Evolutionary conservation across 2,329 filamentous ascomycete genomes (phyloP), one percentile per base, ranked within the genome.

Genomic region (Fusarium papillatum): DNA sequence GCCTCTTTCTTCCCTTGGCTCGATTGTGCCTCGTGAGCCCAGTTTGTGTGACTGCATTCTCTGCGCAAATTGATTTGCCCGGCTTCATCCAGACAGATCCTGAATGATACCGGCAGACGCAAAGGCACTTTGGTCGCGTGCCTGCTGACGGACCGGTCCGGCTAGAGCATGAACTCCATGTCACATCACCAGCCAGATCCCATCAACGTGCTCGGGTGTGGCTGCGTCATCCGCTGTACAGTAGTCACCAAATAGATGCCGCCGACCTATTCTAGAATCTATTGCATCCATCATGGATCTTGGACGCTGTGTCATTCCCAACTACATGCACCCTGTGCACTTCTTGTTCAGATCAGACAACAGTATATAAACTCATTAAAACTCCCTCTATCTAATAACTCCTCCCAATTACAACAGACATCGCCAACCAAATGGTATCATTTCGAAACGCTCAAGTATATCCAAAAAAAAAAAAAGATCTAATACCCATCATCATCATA

Each of bases 111-210:
- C 43, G 24, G 48, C 48, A 53, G 48, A 53, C 26, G 46, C 26
- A 53, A 53, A 53, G 48, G 24, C 26, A 17, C 36, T 61, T 14
- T 64, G 62, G 73, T 75, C 73, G 72, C 72, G 73, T 75, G 65
- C 66, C 66, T 53, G 53, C 57, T 60, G 65, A 71, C 73, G 73
- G 73, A 59, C 63, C 72, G 73, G 55, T 70, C 73, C 73, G 73
- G 69, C 60, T 66, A 16, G 61, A 48, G 41, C 61, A 22, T 34
- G 36, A 53, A 38, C 26, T 64, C 26, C 36, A 46, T 26, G 29
- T 31, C 48, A 53, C 48, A 63, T 63, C 43, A 64, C 43, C 62
- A 62, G 62, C 38, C 29, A 53, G 46, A 34, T n/a, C 17, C 17
- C 43, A 59, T 59, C n/a, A 59, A 39, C 31, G 55, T n/a, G 31